A percentile compares a stretch with the other conserved stretches of the same genome.
Evolutionary conservation across 2,329 filamentous ascomycete genomes (phyloP).

Genomic region (Aspergillus intermedius): DNA sequence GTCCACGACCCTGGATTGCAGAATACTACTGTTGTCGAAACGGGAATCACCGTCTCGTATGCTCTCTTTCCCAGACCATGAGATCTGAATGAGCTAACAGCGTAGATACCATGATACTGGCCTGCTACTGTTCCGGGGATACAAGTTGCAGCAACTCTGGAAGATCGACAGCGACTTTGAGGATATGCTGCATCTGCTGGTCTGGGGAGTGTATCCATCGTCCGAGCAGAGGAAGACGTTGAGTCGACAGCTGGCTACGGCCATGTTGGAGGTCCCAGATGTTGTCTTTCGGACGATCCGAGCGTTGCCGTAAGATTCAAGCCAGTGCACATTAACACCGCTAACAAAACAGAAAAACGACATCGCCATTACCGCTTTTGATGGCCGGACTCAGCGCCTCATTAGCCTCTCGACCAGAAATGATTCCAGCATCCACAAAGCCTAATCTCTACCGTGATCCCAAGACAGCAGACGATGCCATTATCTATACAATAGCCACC

Average conservation of each 20-base stretch:
- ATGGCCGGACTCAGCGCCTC: conserved; percentile 24
- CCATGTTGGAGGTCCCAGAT: conserved; percentile 17
- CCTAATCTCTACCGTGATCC: conserved; percentile 18
- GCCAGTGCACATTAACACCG: background rate
- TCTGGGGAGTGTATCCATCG: conserved; percentile 25
- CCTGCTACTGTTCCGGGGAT: conserved; percentile 24
- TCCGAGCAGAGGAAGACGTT: conserved; percentile 12
- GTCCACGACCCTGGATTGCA: conserved; percentile 29
- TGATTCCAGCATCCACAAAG: conserved; percentile 15
- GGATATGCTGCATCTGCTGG: conserved; percentile 25
- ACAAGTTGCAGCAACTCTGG: conserved; percentile 25
- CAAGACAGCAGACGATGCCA: conserved; percentile 13
- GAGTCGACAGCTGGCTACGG: conserved; percentile 12
- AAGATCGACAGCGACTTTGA: conserved; percentile 20
- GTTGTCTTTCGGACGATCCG: conserved; percentile 17
- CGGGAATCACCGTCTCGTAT: conserved; percentile 28
- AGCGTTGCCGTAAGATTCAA: conserved; percentile 18
- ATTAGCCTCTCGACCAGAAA: conserved; percentile 13
- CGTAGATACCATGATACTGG: conserved; percentile 23
- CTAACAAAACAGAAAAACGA: conserved; percentile 9
- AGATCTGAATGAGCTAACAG: background rate
- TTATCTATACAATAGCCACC: conserved; percentile 19
- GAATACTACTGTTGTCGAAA: conserved; percentile 27
- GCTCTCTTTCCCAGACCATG: background rate
- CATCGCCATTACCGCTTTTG: conserved; percentile 21